phyloP scores from a whole-genome alignment of 768 basidiomycete genomes.

The Serendipita indica region DNA sequence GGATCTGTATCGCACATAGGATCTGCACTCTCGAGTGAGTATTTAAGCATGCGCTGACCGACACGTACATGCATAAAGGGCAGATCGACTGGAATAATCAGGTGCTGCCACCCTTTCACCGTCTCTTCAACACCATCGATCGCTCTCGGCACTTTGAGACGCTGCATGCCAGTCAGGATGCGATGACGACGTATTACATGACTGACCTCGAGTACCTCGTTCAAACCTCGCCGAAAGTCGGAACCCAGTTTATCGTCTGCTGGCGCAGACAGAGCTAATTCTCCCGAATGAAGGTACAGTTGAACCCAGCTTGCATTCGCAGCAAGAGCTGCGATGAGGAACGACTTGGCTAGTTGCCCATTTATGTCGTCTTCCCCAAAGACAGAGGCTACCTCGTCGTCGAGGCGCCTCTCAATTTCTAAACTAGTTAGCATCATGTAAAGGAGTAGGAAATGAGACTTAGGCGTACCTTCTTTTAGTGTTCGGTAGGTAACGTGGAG shows the following conservation, averaged over 20 bases:
- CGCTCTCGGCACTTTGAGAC: constrained; percentile 25
- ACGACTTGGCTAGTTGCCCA: constrained; percentile 2
- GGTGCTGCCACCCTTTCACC: constrained; percentile 44
- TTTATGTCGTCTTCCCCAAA: constrained; percentile 8
- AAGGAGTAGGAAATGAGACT: background rate
- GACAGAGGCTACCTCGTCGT: background rate
- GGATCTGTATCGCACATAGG: constrained; percentile 43
- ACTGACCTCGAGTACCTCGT: constrained; percentile 24
- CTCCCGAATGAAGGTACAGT: constrained; percentile 53
- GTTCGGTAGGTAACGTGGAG: constrained; percentile 63
- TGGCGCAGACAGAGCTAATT: constrained; percentile 34
- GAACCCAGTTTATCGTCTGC: constrained; percentile 19
- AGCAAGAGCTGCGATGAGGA: constrained; percentile 43
- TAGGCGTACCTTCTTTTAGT: constrained; percentile 59
- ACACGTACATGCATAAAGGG: constrained; percentile 59
- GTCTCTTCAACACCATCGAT: constrained; percentile 23
- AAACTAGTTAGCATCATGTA: background rate
- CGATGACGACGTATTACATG: constrained; percentile 22
- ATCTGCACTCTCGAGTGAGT: constrained; percentile 27
- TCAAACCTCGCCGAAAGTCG: constrained; percentile 19
- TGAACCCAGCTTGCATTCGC: constrained; percentile 52
- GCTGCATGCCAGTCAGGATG: constrained; percentile 18
- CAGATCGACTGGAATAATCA: constrained; percentile 74
- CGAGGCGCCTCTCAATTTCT: constrained; percentile 14
- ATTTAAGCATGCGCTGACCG: background rate